Evolutionary conservation across 352 stramenopile species (phyloP).

Genomic region (Peronospora destructor): DNA sequence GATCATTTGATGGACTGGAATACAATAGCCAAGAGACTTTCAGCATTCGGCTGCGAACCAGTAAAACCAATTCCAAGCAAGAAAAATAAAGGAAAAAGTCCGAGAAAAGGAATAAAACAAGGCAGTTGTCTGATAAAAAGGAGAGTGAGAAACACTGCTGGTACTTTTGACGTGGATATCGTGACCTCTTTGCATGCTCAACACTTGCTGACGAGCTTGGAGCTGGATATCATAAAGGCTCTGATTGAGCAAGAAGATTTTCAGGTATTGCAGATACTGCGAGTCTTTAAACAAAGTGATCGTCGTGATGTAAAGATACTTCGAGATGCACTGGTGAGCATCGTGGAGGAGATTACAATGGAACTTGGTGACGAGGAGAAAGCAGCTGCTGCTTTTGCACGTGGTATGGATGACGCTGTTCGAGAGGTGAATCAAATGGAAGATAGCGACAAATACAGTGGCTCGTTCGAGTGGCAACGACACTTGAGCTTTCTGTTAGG

Average conservation of each 20-base stretch:
- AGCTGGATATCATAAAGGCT: conserved; percentile 50
- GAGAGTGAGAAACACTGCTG: conserved; percentile 3
- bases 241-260: conserved; percentile 52
- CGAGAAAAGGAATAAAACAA: conserved; percentile 5
- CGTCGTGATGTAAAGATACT: conserved; percentile 25
- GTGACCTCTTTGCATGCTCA: conserved; percentile 43
- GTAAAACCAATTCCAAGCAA: conserved; percentile 12
- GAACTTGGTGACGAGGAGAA: conserved; percentile 65
- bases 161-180: conserved; percentile 27
- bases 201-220: conserved; percentile 55
- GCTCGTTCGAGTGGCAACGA: conserved; percentile 38
- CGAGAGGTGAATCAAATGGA: conserved; percentile 14
- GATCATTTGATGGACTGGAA: conserved; percentile 43
- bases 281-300: conserved; percentile 35
- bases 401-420: conserved; percentile 26
- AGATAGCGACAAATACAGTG: conserved; percentile 24
- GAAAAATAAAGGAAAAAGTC: conserved; percentile 17
- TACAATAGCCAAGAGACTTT: conserved; percentile 44
- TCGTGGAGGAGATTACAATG: conserved; percentile 60
- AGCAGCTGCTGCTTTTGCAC: conserved; percentile 25
- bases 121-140: conserved; percentile 4
- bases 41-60: conserved; percentile 23
- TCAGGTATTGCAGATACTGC: conserved; percentile 40
- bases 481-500: conserved; percentile 40
- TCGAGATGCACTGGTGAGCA: conserved; percentile 41